Percentiles rank a stretch among this genome's conserved stretches.
These are phyloP conservation scores for Magnusiomyces clavatus DNA, from an alignment of 1,139 yeast genomes.

Conservation along the genomic window DNA sequence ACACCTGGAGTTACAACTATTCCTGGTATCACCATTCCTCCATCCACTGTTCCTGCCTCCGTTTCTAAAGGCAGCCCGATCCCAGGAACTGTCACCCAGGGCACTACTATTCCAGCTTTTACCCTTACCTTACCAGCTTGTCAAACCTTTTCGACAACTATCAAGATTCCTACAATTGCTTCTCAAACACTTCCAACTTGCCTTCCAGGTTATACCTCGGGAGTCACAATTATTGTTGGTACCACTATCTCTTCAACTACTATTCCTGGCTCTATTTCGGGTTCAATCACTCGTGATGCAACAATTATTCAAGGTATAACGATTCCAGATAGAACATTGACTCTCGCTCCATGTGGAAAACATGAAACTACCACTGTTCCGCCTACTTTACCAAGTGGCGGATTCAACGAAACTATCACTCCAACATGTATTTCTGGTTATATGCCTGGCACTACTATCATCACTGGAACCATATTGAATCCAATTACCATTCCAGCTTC, in stretches of 20 bases:
- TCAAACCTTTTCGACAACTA: slow-evolving; percentile 2
- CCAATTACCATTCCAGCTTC: slow-evolving; percentile 5
- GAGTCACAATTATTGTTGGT: slow-evolving; percentile 7
- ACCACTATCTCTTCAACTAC: slow-evolving; percentile 1
- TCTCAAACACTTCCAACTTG: slow-evolving; percentile 6
- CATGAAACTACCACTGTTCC: slow-evolving; percentile 3
- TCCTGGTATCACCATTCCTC: slow-evolving; percentile 4
- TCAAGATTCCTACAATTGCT: not conserved
- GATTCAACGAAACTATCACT: not conserved
- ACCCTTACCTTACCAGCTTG: slow-evolving; percentile 9
- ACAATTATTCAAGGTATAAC: slow-evolving; percentile 7
- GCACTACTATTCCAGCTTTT: slow-evolving; percentile 4
- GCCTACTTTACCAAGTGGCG: not conserved
- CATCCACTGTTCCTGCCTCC: slow-evolving; percentile 3
- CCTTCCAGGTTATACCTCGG: slow-evolving; percentile 8
- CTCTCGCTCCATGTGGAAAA: slow-evolving; percentile 7
- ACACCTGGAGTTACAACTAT: slow-evolving; percentile 1
- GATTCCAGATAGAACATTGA: not conserved
- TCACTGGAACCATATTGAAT: slow-evolving; percentile 8
- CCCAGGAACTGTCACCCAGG: slow-evolving; percentile 6
- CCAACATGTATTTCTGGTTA: not conserved
- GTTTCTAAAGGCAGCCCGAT: slow-evolving; percentile 8
- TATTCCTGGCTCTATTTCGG: slow-evolving; percentile 1
- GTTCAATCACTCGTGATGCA: not conserved
- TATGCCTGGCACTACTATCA: slow-evolving; percentile 2